Evolutionary conservation across 345 rosid genomes (phyloP), one percentile per base, ranked within the genome.

Genomic region (Citrus trifoliata): DNA sequence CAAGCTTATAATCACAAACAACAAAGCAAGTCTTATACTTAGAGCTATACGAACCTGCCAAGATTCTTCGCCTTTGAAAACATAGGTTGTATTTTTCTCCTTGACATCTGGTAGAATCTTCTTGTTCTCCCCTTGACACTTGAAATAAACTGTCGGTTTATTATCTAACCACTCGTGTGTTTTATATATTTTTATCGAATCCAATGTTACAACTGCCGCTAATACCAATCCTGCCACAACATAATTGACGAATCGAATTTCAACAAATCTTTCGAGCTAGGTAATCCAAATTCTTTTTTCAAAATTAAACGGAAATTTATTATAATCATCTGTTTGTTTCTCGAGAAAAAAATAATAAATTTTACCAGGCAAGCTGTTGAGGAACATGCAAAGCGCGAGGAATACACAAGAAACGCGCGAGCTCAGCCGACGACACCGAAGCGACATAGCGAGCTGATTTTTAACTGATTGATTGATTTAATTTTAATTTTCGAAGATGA

Each of bases 31-130:
- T 13, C 16, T 46, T 42, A 12, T 46, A 13, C 1, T 4, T 13
- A 12, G 51, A 46, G 18, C 51, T 46, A 65, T 7, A 37, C 66
- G 63, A 71, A 90, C 97, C 94, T 92, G 93, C 97, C 97, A 92
- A 79, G 97, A 92, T 78, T 92, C 94, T 85, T 90, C 84, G 35
- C 94, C 93, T 78, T 81, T 89, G 68, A 92, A 92, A 27, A 85
- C 3, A 70, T 92, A 92, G 37, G 85, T 24, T 1, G 73, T 83
- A 42, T 84, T 59, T 0, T 76, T 60, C 25, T 73, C 69, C 86
- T 85, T 88, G 35, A 92, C 92, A 78, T 92, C 97, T 4, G 90
- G 94, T 67, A 92, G 80, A 28, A 79, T 80, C 7, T 89, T 86
- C 76, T 25, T 67, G 85, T 89, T 90, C 87, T 88, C 92, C 81